Percentiles rank a stretch among this genome's conserved stretches.
Conservation (phyloP, 2,329 filamentous ascomycete genomes). For the Colletotrichum gigasporum region DNA sequence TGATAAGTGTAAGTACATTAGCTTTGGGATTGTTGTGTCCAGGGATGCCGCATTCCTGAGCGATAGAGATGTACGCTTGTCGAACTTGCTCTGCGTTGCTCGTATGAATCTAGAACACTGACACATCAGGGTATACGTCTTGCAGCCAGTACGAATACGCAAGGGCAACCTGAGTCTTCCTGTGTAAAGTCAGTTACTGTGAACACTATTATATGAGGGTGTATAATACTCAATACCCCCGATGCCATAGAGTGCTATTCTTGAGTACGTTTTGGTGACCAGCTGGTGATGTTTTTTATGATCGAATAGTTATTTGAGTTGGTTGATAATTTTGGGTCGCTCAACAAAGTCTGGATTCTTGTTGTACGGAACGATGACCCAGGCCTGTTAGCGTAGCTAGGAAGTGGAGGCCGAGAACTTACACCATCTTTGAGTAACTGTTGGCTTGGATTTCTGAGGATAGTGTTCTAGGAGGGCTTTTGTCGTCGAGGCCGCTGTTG, state of each 20-base stretch:
- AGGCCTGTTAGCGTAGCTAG: background rate
- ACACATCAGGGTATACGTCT: constrained; percentile 34
- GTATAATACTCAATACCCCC: constrained; percentile 36
- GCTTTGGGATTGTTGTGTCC: constrained; percentile 37
- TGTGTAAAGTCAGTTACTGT: constrained; percentile 27
- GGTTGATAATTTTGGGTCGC: constrained; percentile 13
- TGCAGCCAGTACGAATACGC: constrained; percentile 38
- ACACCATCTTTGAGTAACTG: background rate
- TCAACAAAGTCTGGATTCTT: constrained; percentile 30
- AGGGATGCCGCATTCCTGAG: constrained; percentile 35
- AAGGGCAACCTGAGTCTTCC: constrained; percentile 45
- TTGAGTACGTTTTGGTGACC: background rate
- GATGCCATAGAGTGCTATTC: constrained; percentile 35
- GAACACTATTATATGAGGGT: background rate
- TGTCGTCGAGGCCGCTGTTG: constrained; percentile 44
- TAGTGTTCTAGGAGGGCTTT: constrained; percentile 1
- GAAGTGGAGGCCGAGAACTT: background rate
- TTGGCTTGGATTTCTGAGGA: background rate
- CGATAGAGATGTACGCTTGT: constrained; percentile 38
- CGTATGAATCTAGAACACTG: constrained; percentile 46
- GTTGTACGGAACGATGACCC: constrained; percentile 33
- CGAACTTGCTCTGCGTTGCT: constrained; percentile 42
- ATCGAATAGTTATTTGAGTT: constrained; percentile 10
- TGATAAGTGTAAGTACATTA: constrained; percentile 38
- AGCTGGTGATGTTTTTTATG: background rate